Evolutionary conservation across 2,329 filamentous ascomycete genomes (phyloP), one percentile per base, ranked within the genome.

Genomic region (Venturia pyrina): DNA sequence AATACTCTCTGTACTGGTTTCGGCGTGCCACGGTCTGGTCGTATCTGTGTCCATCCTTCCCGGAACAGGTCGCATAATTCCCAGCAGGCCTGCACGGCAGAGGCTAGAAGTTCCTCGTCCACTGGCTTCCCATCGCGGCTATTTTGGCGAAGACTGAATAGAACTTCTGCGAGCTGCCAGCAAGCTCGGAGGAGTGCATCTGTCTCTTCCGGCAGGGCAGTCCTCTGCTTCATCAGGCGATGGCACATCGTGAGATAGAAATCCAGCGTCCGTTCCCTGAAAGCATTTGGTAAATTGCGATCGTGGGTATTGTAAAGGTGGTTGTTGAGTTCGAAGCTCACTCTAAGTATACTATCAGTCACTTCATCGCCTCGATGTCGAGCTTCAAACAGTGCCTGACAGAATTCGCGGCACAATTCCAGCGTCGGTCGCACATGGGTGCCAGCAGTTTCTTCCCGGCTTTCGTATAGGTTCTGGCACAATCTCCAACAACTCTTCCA

Each of bases 241-340:
- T 97, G 93, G 72, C 93, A 97, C 2, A 98, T 77, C 0, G 93
- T 96, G 70, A 96, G 89, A 72, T 97, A 97, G 71, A 97, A 97
- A 72, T 97, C 93, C 66, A 98, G 77, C 0, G 93, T 97, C 67
- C 93, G 83, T 76, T 97, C 93, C 64, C 89, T 85, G 74, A 98
- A 97, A 0, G 89, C 86, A 71, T 96, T 90, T 0, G 93, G 93
- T 4, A 97, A 80, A 65, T 85, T 88, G 41, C 89, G 86, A 73
- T 96, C 91, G 72, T 96, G 91, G 0, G 91, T 93, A 73, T 93
- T 96, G 78, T 93, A 97, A 1, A 98, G 82, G 75, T 98, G 93
- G 71, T 96, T 97, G 77, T 96, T 96, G 32, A 97, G 82, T 77
- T 97, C 93, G 73, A 96, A 96, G 78, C 91, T 96, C 69, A 97